Conservation (phyloP, 441 rosid species). For the Omphalea diandra region DNA sequence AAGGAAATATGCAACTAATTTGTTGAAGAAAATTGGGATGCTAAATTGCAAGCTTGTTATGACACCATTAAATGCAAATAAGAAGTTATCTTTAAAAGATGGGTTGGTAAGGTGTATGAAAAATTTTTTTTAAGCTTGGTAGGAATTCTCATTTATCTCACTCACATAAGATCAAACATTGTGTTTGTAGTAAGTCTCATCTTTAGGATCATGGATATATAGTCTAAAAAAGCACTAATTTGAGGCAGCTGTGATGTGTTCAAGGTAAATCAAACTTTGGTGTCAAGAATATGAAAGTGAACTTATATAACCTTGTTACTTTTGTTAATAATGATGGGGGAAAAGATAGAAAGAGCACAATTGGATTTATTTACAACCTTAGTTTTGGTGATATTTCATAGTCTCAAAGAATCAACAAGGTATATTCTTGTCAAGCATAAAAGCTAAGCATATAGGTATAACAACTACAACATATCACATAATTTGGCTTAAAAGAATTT, state of each 20-base stretch:
- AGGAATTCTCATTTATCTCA: neutral
- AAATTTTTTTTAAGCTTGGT: neutral
- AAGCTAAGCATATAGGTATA: neutral
- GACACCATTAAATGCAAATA: neutral
- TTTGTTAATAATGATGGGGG: neutral
- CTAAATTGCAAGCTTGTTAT: neutral
- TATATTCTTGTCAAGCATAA: neutral
- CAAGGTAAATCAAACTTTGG: neutral
- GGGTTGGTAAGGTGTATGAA: neutral
- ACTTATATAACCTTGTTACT: neutral
- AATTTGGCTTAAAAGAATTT: neutral
- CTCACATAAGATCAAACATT: neutral
- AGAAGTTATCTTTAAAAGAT: too few relatives aligned
- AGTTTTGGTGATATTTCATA: neutral
- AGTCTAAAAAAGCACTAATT: neutral
- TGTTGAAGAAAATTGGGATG: neutral
- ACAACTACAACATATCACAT: neutral
- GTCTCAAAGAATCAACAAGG: neutral
- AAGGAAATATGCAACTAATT: neutral
- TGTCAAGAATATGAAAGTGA: neutral
- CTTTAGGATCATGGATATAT: neutral
- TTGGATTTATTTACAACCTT: neutral
- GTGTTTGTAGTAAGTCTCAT: neutral
- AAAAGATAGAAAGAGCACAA: neutral
- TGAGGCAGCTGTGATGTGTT: neutral